These are phyloP conservation scores for Teunomyces pallodes DNA, from an alignment of 805 yeast genomes.

Conservation along the genomic window DNA sequence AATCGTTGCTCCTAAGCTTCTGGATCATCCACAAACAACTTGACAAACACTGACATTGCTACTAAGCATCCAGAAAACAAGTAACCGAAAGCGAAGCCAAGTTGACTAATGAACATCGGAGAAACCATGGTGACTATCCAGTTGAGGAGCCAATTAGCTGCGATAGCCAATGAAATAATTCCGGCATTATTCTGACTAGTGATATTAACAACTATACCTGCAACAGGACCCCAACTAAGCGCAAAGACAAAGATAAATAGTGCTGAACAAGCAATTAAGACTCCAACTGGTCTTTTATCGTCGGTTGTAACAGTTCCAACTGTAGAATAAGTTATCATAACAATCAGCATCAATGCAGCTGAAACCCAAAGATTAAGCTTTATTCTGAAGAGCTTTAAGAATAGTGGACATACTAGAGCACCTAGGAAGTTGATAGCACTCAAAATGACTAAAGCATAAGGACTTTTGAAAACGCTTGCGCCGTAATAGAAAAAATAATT, in stretches of 20 bases:
- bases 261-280: constrained; percentile 16
- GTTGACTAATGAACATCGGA: constrained; percentile 17
- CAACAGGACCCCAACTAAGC: constrained; percentile 33
- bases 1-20: neutral
- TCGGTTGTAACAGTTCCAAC: constrained; percentile 8
- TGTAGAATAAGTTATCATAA: constrained; percentile 14
- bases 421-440: constrained; percentile 20
- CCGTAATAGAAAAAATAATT: constrained; percentile 34
- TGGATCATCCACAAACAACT: neutral
- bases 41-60: constrained; percentile 15
- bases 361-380: constrained; percentile 12
- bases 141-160: constrained; percentile 22
- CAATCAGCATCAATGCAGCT: constrained; percentile 12
- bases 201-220: constrained; percentile 22
- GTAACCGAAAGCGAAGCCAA: constrained; percentile 19
- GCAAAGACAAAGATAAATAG: constrained; percentile 22
- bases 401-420: constrained; percentile 14
- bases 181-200: constrained; percentile 20
- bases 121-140: constrained; percentile 19
- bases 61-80: constrained; percentile 15
- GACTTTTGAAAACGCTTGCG: constrained; percentile 18
- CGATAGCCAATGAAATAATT: constrained; percentile 17
- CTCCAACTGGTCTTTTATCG: constrained; percentile 1
- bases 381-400: constrained; percentile 12
- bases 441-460: constrained; percentile 15